Conservation (phyloP, 495 filamentous ascomycete species). For the Bombardia bombarda region DNA sequence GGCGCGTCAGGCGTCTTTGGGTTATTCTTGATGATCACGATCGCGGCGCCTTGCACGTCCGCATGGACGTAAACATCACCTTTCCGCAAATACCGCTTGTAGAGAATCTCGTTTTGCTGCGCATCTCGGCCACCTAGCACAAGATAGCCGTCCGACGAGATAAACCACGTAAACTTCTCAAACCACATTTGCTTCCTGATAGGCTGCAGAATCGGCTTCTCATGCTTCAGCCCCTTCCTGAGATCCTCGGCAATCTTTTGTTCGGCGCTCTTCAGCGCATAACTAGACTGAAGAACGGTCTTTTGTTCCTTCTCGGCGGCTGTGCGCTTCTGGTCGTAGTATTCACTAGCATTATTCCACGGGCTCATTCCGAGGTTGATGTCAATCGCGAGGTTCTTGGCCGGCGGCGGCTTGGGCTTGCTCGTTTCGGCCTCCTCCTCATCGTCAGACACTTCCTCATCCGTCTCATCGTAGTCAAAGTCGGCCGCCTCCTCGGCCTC, state of each 20-base stretch:
- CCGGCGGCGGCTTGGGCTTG: slow-evolving; percentile 30
- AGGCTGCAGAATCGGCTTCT: slow-evolving; percentile 80
- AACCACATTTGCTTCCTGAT: slow-evolving; percentile 85
- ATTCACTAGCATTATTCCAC: slow-evolving; percentile 84
- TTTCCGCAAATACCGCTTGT: slow-evolving; percentile 72
- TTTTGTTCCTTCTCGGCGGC: slow-evolving; percentile 82
- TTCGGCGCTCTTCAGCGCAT: slow-evolving; percentile 82
- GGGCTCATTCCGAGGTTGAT: slow-evolving; percentile 74
- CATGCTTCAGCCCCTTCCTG: slow-evolving; percentile 79
- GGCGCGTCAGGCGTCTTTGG: slow-evolving; percentile 65
- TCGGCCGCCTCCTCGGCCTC: slow-evolving; percentile 44
- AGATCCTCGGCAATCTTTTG: slow-evolving; percentile 80
- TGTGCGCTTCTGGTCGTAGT: slow-evolving; percentile 79
- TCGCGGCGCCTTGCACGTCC: slow-evolving; percentile 75
- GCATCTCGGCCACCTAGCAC: slow-evolving; percentile 80
- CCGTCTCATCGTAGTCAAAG: slow-evolving; percentile 55
- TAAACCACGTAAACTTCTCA: slow-evolving; percentile 91
- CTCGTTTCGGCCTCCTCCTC: slow-evolving; percentile 30
- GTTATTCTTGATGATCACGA: slow-evolving; percentile 80
- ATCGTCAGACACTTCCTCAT: slow-evolving; percentile 53
- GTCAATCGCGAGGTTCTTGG: slow-evolving; percentile 61
- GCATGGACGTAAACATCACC: slow-evolving; percentile 91
- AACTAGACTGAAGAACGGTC: slow-evolving; percentile 71
- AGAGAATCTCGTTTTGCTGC: slow-evolving; percentile 87
- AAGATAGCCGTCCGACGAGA: slow-evolving; percentile 92